These are phyloP conservation scores for Teratosphaeria epicoccoides DNA, from an alignment of 2,329 filamentous ascomycete species.

Conservation along the genomic window DNA sequence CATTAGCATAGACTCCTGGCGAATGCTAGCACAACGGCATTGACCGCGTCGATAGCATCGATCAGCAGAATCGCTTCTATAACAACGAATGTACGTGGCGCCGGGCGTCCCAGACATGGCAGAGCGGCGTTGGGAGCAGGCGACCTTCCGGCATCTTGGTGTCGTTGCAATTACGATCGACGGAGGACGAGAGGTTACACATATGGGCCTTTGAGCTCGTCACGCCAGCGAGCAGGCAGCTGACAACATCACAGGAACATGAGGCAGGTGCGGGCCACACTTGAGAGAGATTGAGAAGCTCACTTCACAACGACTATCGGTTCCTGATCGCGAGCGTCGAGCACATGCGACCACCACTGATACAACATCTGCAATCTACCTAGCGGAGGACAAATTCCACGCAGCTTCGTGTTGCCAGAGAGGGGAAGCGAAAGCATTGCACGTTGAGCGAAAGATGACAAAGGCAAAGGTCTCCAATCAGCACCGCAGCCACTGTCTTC, in stretches of 20 bases:
- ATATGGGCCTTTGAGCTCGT: neutral
- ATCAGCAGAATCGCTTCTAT: neutral
- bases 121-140: neutral
- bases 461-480: too few relatives aligned
- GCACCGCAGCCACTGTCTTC: too few relatives aligned
- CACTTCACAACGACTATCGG: neutral
- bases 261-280: neutral
- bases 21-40: neutral
- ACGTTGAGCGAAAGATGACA: too few relatives aligned
- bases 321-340: too few relatives aligned
- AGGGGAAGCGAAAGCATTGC: too few relatives aligned
- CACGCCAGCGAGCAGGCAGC: neutral
- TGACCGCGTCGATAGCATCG: neutral
- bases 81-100: neutral
- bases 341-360: too few relatives aligned
- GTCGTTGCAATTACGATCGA: neutral
- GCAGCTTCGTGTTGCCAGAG: too few relatives aligned
- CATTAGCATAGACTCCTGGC: neutral
- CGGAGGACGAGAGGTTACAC: neutral
- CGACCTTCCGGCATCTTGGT: neutral
- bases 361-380: too few relatives aligned
- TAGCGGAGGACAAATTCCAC: too few relatives aligned
- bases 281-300: neutral
- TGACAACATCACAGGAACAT: neutral
- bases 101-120: neutral